Evolutionary conservation across 768 basidiomycete genomes (phyloP).

Genomic region (Suillus paluster): DNA sequence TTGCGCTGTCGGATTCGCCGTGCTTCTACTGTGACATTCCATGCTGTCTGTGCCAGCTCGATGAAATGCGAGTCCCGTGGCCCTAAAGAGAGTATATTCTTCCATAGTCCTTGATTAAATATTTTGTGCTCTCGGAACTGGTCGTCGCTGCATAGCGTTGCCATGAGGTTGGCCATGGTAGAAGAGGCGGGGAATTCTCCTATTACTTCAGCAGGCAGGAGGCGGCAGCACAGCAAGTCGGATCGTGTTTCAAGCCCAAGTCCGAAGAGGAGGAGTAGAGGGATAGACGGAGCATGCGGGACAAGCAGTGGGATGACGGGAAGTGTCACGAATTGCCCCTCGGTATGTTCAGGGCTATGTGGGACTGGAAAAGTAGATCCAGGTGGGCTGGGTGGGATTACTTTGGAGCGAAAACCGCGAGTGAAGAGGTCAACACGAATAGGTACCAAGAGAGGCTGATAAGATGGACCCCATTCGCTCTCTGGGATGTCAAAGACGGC

Average conservation of each 20-base stretch:
- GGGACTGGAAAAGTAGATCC: constrained; percentile 41
- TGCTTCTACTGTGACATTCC: constrained; percentile 80
- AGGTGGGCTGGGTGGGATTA: constrained; percentile 37
- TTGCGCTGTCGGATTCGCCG: constrained; percentile 34
- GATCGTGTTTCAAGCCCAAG: constrained; percentile 54
- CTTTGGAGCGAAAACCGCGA: constrained; percentile 39
- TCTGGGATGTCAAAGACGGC: constrained; percentile 44
- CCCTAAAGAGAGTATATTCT: constrained; percentile 61
- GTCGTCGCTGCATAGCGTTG: constrained; percentile 41
- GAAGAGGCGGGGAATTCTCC: constrained; percentile 67
- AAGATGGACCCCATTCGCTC: constrained; percentile 31
- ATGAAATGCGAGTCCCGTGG: constrained; percentile 49
- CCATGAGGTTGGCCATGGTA: constrained; percentile 58
- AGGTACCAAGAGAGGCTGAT: constrained; percentile 53
- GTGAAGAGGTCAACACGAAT: constrained; percentile 54
- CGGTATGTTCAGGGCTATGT: constrained; percentile 19
- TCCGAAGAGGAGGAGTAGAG: constrained; percentile 62
- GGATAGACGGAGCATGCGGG: constrained; percentile 58
- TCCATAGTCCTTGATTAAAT: constrained; percentile 68
- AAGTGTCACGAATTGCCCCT: constrained; percentile 46
- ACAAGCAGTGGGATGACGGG: constrained; percentile 53
- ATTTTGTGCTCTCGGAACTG: constrained; percentile 35
- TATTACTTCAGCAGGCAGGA: constrained; percentile 54
- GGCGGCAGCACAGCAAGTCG: constrained; percentile 50
- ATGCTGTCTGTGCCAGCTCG: constrained; percentile 59